phyloP scores from a whole-genome alignment of 139 green algal species.

The Raphidocelis subcapitata region DNA sequence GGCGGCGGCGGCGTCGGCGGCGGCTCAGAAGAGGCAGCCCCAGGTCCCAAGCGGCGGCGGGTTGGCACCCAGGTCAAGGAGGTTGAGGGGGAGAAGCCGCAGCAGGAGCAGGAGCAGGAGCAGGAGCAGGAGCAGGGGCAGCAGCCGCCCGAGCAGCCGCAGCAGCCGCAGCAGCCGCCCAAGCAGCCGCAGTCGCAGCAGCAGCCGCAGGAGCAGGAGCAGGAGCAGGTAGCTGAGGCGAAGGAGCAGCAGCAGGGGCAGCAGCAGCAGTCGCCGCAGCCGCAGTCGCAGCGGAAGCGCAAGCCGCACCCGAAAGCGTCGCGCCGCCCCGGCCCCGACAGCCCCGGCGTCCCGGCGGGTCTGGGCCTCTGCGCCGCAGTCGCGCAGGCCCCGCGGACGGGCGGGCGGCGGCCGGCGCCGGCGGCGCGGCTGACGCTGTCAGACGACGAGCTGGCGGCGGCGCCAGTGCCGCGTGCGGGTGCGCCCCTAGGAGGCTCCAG shows the following conservation, averaged over 20 bases:
- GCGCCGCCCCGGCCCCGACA: too few relatives aligned
- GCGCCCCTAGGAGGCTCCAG: too few relatives aligned
- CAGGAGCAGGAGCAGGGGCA: neutral
- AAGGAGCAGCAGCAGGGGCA: slow-evolving; percentile 16
- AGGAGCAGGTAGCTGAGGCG: slow-evolving; percentile 3
- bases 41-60: neutral
- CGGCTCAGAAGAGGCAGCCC: neutral
- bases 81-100: neutral
- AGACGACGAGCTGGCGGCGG: too few relatives aligned
- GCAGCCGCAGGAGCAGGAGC: slow-evolving; percentile 8
- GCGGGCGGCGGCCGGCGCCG: too few relatives aligned
- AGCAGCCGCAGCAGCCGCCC: neutral
- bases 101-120: neutral
- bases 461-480: too few relatives aligned
- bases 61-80: neutral
- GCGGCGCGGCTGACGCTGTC: too few relatives aligned
- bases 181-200: neutral
- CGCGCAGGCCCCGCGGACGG: too few relatives aligned
- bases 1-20: neutral
- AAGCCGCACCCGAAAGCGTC: too few relatives aligned
- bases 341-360: too few relatives aligned
- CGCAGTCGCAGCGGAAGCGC: neutral
- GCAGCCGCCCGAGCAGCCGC: neutral
- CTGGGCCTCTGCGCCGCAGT: too few relatives aligned
- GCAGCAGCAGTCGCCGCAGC: slow-evolving; percentile 1